Conservation (phyloP, 192 early-diverging fungal species). For the Umbelopsis vinacea region DNA sequence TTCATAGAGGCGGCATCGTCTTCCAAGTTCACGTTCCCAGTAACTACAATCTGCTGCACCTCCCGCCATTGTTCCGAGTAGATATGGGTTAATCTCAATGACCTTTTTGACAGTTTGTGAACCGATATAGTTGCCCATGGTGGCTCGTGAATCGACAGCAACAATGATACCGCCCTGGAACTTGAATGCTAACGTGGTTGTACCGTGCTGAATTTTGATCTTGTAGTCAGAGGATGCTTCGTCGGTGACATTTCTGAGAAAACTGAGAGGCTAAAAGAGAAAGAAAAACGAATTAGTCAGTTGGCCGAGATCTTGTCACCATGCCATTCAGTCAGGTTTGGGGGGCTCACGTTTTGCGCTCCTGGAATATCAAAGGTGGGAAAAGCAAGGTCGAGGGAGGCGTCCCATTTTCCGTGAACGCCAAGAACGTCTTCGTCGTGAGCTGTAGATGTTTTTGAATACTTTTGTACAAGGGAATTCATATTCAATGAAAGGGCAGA, state of each 20-base stretch:
- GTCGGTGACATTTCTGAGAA: conserved; percentile 83
- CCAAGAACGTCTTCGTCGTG: conserved; percentile 22
- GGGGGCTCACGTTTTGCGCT: conserved; percentile 52
- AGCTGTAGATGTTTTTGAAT: conserved; percentile 32
- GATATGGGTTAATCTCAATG: conserved; percentile 98
- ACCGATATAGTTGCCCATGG: conserved; percentile 87
- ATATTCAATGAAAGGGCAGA: conserved; percentile 21
- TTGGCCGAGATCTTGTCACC: neutral
- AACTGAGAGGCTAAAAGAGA: conserved; percentile 76
- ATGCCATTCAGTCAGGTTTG: no score
- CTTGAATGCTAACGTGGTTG: conserved; percentile 98
- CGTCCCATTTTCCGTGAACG: conserved; percentile 50
- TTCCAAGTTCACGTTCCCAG: conserved; percentile 97
- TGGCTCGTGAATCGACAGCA: conserved; percentile 95
- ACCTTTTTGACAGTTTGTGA: conserved; percentile 98
- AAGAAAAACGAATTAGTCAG: neutral
- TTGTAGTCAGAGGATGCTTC: conserved; percentile 73
- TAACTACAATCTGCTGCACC: conserved; percentile 98
- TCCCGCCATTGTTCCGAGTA: conserved; percentile 99
- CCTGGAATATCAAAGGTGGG: conserved; percentile 63
- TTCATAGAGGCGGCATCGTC: conserved; percentile 93
- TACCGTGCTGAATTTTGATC: conserved; percentile 95
- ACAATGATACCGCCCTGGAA: conserved; percentile 94
- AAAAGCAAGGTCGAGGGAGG: conserved; percentile 52
- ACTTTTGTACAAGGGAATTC: conserved; percentile 39